Evolutionary conservation across 495 filamentous ascomycete genomes (phyloP).

Genomic region (Penicillium samsonianum): DNA sequence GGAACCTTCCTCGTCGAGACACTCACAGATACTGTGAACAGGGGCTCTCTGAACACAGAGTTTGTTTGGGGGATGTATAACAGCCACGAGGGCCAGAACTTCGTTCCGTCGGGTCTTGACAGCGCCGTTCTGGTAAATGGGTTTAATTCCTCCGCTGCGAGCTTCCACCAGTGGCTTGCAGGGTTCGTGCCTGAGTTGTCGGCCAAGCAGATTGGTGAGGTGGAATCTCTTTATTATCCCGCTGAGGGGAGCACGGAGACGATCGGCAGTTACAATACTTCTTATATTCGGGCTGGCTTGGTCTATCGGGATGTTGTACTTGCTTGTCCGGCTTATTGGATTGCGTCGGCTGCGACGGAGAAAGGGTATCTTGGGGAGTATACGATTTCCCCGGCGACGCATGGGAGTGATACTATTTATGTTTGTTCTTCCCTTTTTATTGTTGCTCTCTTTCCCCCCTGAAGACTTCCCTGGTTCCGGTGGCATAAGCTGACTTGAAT

Average conservation of each 20-base stretch:
- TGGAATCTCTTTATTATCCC: constrained; percentile 50
- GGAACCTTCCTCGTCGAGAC: constrained; percentile 50
- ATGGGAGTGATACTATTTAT: constrained; percentile 60
- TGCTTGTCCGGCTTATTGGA: constrained; percentile 61
- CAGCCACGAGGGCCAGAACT: constrained; percentile 60
- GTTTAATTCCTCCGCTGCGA: constrained; percentile 47
- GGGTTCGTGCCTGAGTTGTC: constrained; percentile 55
- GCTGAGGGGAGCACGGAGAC: constrained; percentile 43
- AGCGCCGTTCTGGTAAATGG: constrained; percentile 30
- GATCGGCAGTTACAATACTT: constrained; percentile 45
- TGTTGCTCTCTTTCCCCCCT: not conserved
- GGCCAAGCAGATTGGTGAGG: constrained; percentile 31
- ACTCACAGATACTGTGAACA: constrained; percentile 44
- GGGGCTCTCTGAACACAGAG: constrained; percentile 46
- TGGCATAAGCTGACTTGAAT: constrained; percentile 3
- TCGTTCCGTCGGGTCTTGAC: constrained; percentile 52
- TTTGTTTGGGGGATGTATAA: constrained; percentile 58
- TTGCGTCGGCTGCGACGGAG: constrained; percentile 44
- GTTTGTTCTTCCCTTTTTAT: constrained; percentile 32
- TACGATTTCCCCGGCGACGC: constrained; percentile 57
- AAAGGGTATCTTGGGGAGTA: constrained; percentile 59
- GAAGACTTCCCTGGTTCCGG: not conserved
- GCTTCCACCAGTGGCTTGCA: constrained; percentile 51
- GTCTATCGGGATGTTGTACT: constrained; percentile 61
- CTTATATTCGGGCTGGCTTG: constrained; percentile 51